phyloP scores from a whole-genome alignment of 1,284 basidiomycete species.

The Meripilus lineatus region DNA sequence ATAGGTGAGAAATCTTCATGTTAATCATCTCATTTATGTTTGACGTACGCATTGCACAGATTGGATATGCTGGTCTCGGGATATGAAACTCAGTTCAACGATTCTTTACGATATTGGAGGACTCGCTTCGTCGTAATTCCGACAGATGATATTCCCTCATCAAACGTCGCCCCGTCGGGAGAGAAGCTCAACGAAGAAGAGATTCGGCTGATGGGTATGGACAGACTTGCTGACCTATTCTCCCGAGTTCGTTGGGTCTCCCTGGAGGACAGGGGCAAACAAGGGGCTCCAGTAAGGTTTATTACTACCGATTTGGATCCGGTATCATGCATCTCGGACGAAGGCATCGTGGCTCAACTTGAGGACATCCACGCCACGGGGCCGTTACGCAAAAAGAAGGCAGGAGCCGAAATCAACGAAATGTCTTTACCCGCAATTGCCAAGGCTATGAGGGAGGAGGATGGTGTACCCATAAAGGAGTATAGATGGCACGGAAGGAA shows the following conservation, averaged over 20 bases:
- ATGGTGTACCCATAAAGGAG: conserved; percentile 71
- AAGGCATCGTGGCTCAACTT: conserved; percentile 69
- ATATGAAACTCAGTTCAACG: conserved; percentile 77
- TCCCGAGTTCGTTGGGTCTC: conserved; percentile 74
- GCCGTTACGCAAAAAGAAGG: conserved; percentile 73
- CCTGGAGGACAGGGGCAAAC: conserved; percentile 50
- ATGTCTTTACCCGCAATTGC: conserved; percentile 59
- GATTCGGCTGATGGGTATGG: conserved; percentile 83
- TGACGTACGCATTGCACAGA: conserved; percentile 27
- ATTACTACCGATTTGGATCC: conserved; percentile 81
- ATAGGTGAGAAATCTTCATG: conserved; percentile 41
- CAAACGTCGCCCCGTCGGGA: conserved; percentile 45
- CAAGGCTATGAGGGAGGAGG: conserved; percentile 76
- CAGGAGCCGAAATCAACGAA: conserved; percentile 63
- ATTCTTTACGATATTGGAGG: conserved; percentile 87
- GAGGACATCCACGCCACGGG: conserved; percentile 75
- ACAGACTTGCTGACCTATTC: conserved; percentile 88
- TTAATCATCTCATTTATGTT: conserved; percentile 5
- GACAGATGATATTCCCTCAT: conserved; percentile 60
- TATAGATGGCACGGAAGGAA: conserved; percentile 68
- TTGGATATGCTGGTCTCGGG: conserved; percentile 83
- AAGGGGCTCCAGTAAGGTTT: conserved; percentile 59
- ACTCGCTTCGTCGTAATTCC: conserved; percentile 96
- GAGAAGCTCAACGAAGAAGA: conserved; percentile 85
- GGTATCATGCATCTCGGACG: conserved; percentile 73